Conservation (phyloP, 2,329 filamentous ascomycete genomes). For the Colletotrichum sp. region DNA sequence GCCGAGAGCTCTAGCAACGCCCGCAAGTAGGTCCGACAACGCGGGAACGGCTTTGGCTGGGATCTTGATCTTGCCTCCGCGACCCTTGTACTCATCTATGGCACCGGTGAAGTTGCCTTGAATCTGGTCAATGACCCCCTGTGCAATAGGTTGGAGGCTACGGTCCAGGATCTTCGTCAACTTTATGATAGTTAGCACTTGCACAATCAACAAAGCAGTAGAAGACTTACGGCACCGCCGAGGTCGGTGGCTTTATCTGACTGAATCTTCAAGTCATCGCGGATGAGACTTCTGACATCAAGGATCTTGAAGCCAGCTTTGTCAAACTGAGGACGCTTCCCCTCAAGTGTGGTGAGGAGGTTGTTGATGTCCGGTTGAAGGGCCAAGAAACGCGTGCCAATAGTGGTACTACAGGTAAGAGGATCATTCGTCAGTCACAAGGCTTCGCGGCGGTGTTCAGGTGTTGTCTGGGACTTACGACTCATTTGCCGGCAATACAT, state of each 20-base stretch:
- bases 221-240: background rate
- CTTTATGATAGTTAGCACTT: background rate
- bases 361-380: conserved; percentile 7
- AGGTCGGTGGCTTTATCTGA: conserved; percentile 5
- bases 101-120: background rate
- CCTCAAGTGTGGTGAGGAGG: background rate
- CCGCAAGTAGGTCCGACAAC: conserved; percentile 4
- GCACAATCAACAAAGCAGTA: fast-evolving
- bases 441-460: background rate
- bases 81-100: conserved; percentile 3
- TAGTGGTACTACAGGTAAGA: background rate
- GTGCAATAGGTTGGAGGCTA: background rate
- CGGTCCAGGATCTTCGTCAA: background rate
- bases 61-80: conserved; percentile 17
- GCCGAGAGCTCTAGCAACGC: conserved; percentile 3
- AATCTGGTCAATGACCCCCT: background rate
- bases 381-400: background rate
- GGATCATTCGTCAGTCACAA: background rate
- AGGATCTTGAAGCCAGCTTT: conserved; percentile 16
- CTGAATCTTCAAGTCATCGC: conserved; percentile 2
- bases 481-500: background rate
- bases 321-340: conserved; percentile 11
- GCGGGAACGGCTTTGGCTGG: conserved; percentile 7
- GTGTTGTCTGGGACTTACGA: background rate
- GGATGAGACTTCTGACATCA: conserved; percentile 12